Percentiles rank a stretch among this genome's conserved stretches.
These are phyloP conservation scores for Leishmania braziliensis DNA, from an alignment of 208 protist species.

Conservation along the genomic window DNA sequence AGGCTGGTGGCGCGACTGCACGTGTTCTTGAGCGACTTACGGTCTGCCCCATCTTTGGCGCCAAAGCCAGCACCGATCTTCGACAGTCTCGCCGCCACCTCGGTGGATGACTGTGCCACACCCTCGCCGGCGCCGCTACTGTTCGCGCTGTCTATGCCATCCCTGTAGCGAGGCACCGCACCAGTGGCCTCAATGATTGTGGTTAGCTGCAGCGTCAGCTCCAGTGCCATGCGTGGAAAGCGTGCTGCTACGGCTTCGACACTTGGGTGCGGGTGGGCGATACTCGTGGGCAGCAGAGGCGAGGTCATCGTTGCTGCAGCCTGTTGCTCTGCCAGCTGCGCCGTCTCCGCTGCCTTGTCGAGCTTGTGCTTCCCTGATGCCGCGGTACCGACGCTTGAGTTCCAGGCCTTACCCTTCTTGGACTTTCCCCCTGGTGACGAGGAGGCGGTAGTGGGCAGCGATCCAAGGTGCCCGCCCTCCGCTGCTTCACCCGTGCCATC, in stretches of 20 bases:
- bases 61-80: not conserved
- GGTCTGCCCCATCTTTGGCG: not conserved
- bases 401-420: slow-evolving; percentile 9
- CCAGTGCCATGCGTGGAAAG: slow-evolving; percentile 34
- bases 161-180: slow-evolving; percentile 8
- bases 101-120: not conserved
- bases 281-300: not conserved
- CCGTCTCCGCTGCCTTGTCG: slow-evolving; percentile 1
- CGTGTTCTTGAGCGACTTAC: not conserved
- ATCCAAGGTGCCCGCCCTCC: not conserved
- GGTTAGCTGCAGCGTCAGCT: slow-evolving; percentile 18
- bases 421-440: not conserved
- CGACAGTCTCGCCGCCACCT: not conserved
- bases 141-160: not conserved
- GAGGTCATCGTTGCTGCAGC: not conserved
- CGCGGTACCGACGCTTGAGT: not conserved
- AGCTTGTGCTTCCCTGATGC: slow-evolving; percentile 4
- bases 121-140: not conserved
- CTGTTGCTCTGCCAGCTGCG: slow-evolving; percentile 2
- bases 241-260: slow-evolving; percentile 33
- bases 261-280: slow-evolving; percentile 30
- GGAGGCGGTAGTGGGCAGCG: not conserved
- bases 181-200: slow-evolving; percentile 17
- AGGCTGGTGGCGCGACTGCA: slow-evolving; percentile 3
- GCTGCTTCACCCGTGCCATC: not conserved